Base-by-base conservation (phyloP, 2,329 filamentous ascomycete species). In the Gaeumannomyces sp. region DNA sequence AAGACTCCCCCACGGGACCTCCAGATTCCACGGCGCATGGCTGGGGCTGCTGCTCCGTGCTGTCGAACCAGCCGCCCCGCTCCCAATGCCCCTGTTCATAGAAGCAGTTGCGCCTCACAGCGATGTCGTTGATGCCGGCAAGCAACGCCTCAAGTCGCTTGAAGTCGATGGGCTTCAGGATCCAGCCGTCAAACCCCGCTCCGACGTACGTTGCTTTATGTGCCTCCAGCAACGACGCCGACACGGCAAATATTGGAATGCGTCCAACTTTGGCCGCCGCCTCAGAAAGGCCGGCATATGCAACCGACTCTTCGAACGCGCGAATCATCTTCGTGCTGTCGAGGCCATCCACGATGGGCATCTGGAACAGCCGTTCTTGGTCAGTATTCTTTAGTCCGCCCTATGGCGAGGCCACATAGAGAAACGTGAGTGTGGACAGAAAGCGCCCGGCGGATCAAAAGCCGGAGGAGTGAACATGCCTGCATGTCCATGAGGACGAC, bases 401-500 rank as follows among this genome's bases (percentile, higher is more conserved):
- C 33, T 13, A 35, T 35, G 13, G 38, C 27, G 25, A 56, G 27
- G 16, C 28, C 45, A 16, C 38, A 45, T 19, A 2, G 14, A 7
- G 16, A 16, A 45, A 19, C 38, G 38, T 45, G 38, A 1, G 28
- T 19, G 38, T 19, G 3, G 27, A 28, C 28, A n/a, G 56, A 10
- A 11, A n/a, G 25, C 1, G 19, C 27, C 58, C 58, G 10, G 11
- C n/a, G 7, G 3, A 14, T 13, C 19, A 8, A 28, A 8, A 13
- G 7, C 14, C 4, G 11, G 25, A 25, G 25, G 29, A 27, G 3
- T 8, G 25, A 31, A 76, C 85, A 76, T 73, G 93, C 92, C 82
- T 96, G 92, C 84, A 97, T 92, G 72, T 96, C 93, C 93, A 96
- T 96, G 67, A 97, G 80, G 61, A 97, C 81, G 6, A 92, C 88